Percentiles rank a stretch among this genome's conserved stretches.
These are phyloP conservation scores for Chrysanthemum makinoi DNA, from an alignment of 129 eudicot genomes.

Conservation along the genomic window DNA sequence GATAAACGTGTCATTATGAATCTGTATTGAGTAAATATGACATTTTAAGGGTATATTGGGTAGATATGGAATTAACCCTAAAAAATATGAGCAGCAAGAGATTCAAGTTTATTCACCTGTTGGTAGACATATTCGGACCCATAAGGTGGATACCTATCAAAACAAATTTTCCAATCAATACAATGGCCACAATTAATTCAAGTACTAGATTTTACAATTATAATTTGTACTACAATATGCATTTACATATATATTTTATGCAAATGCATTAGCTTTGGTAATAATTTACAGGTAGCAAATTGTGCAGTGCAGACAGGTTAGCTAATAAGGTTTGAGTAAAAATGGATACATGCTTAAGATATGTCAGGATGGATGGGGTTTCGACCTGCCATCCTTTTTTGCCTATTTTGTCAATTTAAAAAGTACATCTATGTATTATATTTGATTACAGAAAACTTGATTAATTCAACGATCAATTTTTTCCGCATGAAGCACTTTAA, in stretches of 20 bases:
- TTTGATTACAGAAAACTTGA: too few species aligned
- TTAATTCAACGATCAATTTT: too few species aligned
- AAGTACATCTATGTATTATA: too few species aligned
- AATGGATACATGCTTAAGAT: neutral
- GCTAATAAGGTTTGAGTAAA: neutral
- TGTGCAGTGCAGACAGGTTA: neutral
- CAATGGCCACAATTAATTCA: neutral
- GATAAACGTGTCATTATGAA: too few species aligned
- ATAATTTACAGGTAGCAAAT: neutral
- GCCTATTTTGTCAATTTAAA: too few species aligned
- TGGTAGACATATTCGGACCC: slow-evolving; percentile 56
- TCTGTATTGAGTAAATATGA: too few species aligned
- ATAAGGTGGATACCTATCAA: slow-evolving; percentile 53
- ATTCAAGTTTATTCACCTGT: slow-evolving; percentile 38
- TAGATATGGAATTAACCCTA: too few species aligned
- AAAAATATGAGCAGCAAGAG: neutral
- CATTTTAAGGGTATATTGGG: too few species aligned
- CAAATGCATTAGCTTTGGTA: neutral
- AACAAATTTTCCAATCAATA: slow-evolving; percentile 3
- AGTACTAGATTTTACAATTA: slow-evolving; percentile 3
- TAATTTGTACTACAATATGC: neutral
- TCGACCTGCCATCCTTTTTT: too few species aligned
- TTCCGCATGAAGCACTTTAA: too few species aligned
- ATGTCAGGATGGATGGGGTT: neutral
- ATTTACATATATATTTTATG: neutral